Conservation (phyloP, 805 yeast genomes). For the Cyberlindnera maclurae region DNA sequence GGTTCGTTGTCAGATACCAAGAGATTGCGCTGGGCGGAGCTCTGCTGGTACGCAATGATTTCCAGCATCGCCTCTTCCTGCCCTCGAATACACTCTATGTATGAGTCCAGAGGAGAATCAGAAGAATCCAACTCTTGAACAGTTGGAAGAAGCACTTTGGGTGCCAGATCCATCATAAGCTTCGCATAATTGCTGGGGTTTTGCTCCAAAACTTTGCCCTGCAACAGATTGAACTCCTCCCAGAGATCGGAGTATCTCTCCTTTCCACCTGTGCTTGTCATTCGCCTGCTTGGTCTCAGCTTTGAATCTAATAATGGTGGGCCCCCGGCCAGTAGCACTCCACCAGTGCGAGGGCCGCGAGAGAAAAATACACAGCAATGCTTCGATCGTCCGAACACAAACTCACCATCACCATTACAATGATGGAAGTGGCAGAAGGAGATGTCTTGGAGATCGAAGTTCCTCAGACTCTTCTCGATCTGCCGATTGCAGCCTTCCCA, state of each 20-base stretch:
- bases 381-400: background rate
- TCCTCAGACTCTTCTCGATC: conserved; percentile 20
- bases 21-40: background rate
- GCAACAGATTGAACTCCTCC: background rate
- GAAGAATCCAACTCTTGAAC: background rate
- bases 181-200: background rate
- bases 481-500: conserved; percentile 66
- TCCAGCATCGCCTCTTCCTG: conserved; percentile 1
- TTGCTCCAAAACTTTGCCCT: background rate
- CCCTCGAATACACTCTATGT: background rate
- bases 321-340: too few relatives aligned
- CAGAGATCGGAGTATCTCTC: background rate
- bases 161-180: conserved; percentile 1
- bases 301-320: too few relatives aligned
- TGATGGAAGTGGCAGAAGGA: background rate
- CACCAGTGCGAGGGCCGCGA: background rate
- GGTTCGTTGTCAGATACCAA: background rate
- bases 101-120: background rate
- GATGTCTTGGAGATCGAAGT: conserved; percentile 5
- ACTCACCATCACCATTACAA: background rate
- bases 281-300: too few relatives aligned
- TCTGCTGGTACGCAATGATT: background rate
- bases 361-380: background rate
- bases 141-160: background rate
- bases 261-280: background rate